Percentiles rank a stretch among this genome's conserved stretches.
Evolutionary conservation across 2,329 filamentous ascomycete species (phyloP).

Genomic region (Ramichloridium luteum): DNA sequence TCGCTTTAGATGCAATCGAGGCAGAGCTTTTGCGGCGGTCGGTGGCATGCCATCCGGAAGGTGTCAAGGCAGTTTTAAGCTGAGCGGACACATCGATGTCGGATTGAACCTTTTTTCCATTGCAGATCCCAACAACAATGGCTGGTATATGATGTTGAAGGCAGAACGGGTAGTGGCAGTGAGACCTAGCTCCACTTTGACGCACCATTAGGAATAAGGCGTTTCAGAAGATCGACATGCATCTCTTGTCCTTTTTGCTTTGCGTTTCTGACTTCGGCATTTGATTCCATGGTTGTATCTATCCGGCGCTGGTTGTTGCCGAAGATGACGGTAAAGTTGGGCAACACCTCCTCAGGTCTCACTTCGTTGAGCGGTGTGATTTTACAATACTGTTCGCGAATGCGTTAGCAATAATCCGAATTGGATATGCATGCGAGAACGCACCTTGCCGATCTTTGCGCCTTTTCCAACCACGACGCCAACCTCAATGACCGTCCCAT

Average conservation of each 20-base stretch:
- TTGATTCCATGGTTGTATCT: conserved; percentile 27
- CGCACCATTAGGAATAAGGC: conserved; percentile 23
- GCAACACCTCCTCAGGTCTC: conserved; percentile 26
- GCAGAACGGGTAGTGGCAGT: no score
- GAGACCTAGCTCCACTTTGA: conserved; percentile 26
- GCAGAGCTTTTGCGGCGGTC: no score
- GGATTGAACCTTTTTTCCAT: no score
- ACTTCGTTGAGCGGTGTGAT: conserved; percentile 29
- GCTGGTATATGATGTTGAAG: conserved; percentile 3
- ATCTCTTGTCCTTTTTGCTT: conserved; percentile 23
- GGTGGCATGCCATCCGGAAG: no score
- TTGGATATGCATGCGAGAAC: background rate
- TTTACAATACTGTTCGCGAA: conserved; percentile 29
- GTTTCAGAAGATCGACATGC: conserved; percentile 23
- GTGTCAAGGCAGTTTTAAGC: conserved; percentile 6
- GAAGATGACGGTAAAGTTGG: conserved; percentile 36
- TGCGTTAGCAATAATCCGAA: conserved; percentile 3
- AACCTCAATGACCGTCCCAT: conserved; percentile 21
- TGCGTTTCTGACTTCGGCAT: conserved; percentile 19
- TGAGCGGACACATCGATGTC: no score
- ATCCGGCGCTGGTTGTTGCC: conserved; percentile 27
- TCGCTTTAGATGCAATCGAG: no score
- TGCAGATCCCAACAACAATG: no score
- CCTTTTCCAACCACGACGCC: conserved; percentile 23
- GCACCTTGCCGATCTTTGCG: conserved; percentile 35